Conservation (phyloP, 106 monocot species). For the Dendrobium officinale region DNA sequence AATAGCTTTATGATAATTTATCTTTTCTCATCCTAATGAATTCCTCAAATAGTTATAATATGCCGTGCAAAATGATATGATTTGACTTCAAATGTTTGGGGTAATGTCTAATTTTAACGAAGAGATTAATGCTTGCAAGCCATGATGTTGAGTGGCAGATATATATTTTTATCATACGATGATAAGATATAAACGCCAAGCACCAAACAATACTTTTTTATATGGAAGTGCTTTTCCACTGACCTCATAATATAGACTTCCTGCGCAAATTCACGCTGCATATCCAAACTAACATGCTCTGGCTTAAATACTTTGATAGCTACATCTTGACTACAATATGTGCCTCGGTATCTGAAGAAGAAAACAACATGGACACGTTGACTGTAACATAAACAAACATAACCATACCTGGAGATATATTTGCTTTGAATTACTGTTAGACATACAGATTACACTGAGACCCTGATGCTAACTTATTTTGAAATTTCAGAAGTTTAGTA, state of each 20-base stretch:
- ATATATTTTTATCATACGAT: background rate
- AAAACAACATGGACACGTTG: background rate
- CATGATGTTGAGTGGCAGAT: background rate
- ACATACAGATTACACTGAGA: constrained; percentile 72
- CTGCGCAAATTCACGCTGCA: constrained; percentile 86
- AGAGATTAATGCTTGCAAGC: background rate
- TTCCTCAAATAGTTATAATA: too few relatives aligned
- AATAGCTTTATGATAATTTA: too few relatives aligned
- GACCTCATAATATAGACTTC: constrained; percentile 99
- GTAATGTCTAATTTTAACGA: background rate
- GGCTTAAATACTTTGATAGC: constrained; percentile 90
- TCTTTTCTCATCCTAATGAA: too few relatives aligned
- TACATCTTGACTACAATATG: constrained; percentile 87
- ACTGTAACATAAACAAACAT: background rate
- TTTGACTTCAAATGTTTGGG: background rate
- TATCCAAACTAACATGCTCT: constrained; percentile 54
- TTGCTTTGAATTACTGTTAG: background rate
- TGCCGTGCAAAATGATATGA: too few relatives aligned
- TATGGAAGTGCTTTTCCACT: background rate
- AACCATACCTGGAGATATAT: background rate
- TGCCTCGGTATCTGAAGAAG: constrained; percentile 58
- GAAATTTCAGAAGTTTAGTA: constrained; percentile 53
- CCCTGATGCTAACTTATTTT: constrained; percentile 59
- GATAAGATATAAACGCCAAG: background rate
- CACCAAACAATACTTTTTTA: background rate